These are phyloP conservation scores for Rehmannia glutinosa DNA, from an alignment of 257 asterid genomes.

Conservation along the genomic window DNA sequence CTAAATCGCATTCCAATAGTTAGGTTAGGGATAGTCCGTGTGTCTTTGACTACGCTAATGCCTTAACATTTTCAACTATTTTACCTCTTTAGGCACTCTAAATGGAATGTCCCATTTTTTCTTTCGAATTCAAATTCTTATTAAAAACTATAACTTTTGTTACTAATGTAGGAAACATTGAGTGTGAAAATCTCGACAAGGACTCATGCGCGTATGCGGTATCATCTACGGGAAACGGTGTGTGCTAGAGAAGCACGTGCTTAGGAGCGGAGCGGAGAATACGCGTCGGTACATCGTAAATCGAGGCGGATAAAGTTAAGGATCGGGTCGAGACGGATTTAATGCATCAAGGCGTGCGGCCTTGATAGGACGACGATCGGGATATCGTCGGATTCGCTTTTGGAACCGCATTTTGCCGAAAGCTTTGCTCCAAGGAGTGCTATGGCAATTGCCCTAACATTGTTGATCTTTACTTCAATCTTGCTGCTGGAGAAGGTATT, in stretches of 20 bases:
- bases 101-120: no score
- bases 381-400: slow-evolving; percentile 75
- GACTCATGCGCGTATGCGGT: slow-evolving; percentile 61
- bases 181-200: slow-evolving; percentile 40
- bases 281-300: slow-evolving; percentile 49
- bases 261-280: slow-evolving; percentile 39
- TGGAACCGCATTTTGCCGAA: slow-evolving; percentile 48
- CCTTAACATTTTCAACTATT: no score
- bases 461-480: slow-evolving; percentile 66
- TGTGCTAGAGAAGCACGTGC: slow-evolving; percentile 59
- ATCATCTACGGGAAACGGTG: slow-evolving; percentile 60
- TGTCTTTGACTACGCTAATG: no score
- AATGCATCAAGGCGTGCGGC: slow-evolving; percentile 59
- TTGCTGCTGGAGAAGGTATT: slow-evolving; percentile 20
- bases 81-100: no score
- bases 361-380: slow-evolving; percentile 59
- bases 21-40: no score
- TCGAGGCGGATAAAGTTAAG: slow-evolving; percentile 46
- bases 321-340: slow-evolving; percentile 56
- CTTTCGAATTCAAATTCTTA: no score
- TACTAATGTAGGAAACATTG: slow-evolving; percentile 33
- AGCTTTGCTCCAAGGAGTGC: slow-evolving; percentile 67
- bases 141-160: neutral
- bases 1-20: neutral
- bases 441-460: slow-evolving; percentile 58